Evolutionary conservation across 495 filamentous ascomycete species (phyloP).

Genomic region (Xanthoparmelia taractica): DNA sequence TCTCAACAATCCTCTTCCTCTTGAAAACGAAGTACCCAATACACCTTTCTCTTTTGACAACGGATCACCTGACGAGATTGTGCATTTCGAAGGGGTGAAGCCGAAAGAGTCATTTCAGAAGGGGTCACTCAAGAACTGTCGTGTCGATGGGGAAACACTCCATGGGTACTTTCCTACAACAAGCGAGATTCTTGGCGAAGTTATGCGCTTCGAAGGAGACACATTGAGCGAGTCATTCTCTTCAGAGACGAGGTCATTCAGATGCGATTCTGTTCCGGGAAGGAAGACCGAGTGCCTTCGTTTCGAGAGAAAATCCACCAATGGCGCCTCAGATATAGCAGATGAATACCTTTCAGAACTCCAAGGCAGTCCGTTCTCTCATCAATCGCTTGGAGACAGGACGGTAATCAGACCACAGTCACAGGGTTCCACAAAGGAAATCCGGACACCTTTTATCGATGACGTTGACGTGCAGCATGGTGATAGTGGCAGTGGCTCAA

Average conservation of each 20-base stretch:
- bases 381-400: slow-evolving; percentile 5
- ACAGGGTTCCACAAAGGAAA: not conserved
- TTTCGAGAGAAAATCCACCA: not conserved
- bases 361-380: slow-evolving; percentile 15
- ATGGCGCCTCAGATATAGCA: slow-evolving; percentile 12
- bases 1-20: not conserved
- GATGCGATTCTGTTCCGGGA: not conserved
- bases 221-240: not conserved
- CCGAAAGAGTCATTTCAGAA: not conserved
- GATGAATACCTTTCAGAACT: slow-evolving; percentile 24
- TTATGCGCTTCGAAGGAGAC: not conserved
- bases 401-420: not conserved
- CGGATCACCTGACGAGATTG: not conserved
- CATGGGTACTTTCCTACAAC: too few species aligned
- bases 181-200: not conserved
- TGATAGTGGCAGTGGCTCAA: slow-evolving; percentile 2
- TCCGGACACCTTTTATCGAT: slow-evolving; percentile 13
- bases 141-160: not conserved
- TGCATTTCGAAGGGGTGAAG: not conserved
- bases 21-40: not conserved
- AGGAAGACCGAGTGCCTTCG: not conserved
- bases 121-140: not conserved
- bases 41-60: not conserved
- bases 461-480: slow-evolving; percentile 11
- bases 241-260: not conserved